Base-by-base conservation (phyloP, 805 yeast genomes). In the Hermanozyma aechmeae region DNA sequence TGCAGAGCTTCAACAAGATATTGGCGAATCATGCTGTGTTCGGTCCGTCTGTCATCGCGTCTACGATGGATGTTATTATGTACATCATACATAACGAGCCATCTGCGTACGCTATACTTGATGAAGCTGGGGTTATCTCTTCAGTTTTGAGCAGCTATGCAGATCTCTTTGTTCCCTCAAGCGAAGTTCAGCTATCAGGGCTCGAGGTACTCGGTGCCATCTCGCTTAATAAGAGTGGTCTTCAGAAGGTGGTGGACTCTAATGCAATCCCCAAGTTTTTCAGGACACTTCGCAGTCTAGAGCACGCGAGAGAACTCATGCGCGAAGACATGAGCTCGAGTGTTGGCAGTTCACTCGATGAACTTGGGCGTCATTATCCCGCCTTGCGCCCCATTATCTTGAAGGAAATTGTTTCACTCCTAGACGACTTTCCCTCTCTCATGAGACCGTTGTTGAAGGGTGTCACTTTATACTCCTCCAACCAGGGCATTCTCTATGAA, bases 81-180 rank as follows among this genome's bases (percentile, higher is more conserved):
- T 68, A 69, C 9, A 82, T 85, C 34, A 75, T 87, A 16, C 89
- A 87, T 48, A 81, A 79, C 40, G 96, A 89, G 44, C 96, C 96
- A 6, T 85, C 96, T 0, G 83, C 95, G 3, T 87, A 69, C 45
- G 68, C 80, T 2, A 76, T 87, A 24, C 62, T 87, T 39, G 76
- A 73, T 23, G 97, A 87, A 49, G 79, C 93, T 0, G 71, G 73
- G 1, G 73, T 82, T 1, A 73, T 87, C 21, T 79, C 79, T 26
- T 58, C 72, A 2, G 65, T 86, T 21, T 50, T 86, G 28, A 65
- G 67, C 8, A 65, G 76, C 27, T 78, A 79, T 45, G 65, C 64
- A 10, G 45, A 48, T 0, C 66, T 80, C 14, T 58, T 84, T 33
- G 60, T 72, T 9, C 78, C 78, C 4, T 66, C 77, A 14, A 61